Evolutionary conservation across 345 rosid genomes (phyloP), one percentile per base, ranked within the genome.

Genomic region (Brassica cretica): DNA sequence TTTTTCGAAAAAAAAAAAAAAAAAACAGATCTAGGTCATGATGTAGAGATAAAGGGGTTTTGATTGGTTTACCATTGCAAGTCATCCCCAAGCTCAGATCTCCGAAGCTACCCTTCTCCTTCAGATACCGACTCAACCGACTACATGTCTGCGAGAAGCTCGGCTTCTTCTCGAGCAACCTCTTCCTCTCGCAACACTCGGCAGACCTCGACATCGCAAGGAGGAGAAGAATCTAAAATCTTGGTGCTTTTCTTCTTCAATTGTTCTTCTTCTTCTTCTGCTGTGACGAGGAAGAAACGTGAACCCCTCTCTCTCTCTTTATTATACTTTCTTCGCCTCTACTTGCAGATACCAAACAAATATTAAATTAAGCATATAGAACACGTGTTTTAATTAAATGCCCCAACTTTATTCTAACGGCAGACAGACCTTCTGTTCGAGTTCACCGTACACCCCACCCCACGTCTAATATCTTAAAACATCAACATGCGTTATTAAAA

Each of bases 91-190:
- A 89, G 62, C 73, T 70, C 21, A 91, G 92, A 83, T 87, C 96
- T 81, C 92, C 92, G 39, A 89, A 84, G 61, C 84, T 78, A 51
- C 94, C 89, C 35, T 79, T 87, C 87, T 87, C 93, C 79, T 89
- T 94, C 58, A 94, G 64, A 83, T 87, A 92, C 79, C 87, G 97
- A 77, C 95, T 88, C 81, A 94, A 84, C 78, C 87, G 69, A 68
- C 76, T 87, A 84, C 94, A 94, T 1, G 83, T 92, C 71, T 84
- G 89, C 0, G 88, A 83, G 77, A 92, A 90, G 74, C 90, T 88
- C 5, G 86, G 70, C 73, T 84, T 89, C 70, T 84, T 89, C 70
- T 84, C 91, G 25, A 80, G 73, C 21, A 76, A 72, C 66, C 29
- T 85, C 78, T 49, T 49, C 49, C 68, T 49, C 56, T 49, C 16